Conservation (phyloP, 2,329 filamentous ascomycete genomes). For the Clonostachys solani region DNA sequence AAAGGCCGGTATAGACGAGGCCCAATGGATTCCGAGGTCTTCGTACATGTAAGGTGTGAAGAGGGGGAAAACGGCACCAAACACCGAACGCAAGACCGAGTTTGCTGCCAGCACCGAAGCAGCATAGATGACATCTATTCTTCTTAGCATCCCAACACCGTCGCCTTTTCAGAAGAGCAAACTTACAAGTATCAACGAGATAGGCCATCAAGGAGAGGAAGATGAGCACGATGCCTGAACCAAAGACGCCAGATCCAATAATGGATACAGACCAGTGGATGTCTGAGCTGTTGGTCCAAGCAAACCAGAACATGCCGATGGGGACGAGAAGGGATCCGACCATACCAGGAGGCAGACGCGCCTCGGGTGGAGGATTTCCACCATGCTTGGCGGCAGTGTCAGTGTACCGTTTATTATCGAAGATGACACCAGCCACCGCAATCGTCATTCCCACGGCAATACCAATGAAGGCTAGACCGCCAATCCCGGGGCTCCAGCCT, state of each 20-base stretch:
- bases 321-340: constrained; percentile 56
- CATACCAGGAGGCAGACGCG: constrained; percentile 55
- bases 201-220: constrained; percentile 66
- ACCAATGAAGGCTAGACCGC: constrained; percentile 59
- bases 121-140: constrained; percentile 70
- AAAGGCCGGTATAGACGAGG: constrained; percentile 68
- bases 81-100: constrained; percentile 65
- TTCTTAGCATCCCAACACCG: too few species aligned
- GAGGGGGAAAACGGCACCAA: constrained; percentile 69
- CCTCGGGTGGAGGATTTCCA: constrained; percentile 59
- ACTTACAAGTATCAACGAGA: constrained; percentile 61
- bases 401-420: constrained; percentile 50
- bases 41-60: constrained; percentile 60
- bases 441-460: constrained; percentile 58
- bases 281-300: constrained; percentile 54
- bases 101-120: constrained; percentile 72
- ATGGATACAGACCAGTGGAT: constrained; percentile 55
- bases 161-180: too few species aligned
- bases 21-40: constrained; percentile 70
- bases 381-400: constrained; percentile 36
- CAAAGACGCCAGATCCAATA: constrained; percentile 40
- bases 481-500: constrained; percentile 54
- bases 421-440: constrained; percentile 48
- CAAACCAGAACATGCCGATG: constrained; percentile 60
- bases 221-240: constrained; percentile 55